Percentiles rank a stretch among this genome's conserved stretches.
These are phyloP conservation scores for Plasmodium blacklocki DNA, from an alignment of 169 alveolate species.

Conservation along the genomic window DNA sequence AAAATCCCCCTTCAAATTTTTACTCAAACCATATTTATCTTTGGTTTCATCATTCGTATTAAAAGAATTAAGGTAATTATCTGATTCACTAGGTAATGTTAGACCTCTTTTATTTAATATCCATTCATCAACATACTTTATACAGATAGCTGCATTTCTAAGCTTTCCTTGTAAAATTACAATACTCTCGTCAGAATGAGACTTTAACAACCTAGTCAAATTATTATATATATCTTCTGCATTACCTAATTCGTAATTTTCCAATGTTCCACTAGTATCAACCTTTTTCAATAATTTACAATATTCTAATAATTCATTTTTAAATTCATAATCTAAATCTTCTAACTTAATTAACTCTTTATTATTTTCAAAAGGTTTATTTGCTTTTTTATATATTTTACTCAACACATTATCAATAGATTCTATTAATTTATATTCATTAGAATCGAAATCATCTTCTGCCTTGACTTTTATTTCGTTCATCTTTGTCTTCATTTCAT, in stretches of 20 bases:
- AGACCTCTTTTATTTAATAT: slow-evolving; percentile 44
- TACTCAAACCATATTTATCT: not conserved
- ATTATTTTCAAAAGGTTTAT: not conserved
- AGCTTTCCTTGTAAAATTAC: slow-evolving; percentile 11
- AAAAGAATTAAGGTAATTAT: not conserved
- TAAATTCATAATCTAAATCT: slow-evolving; percentile 17
- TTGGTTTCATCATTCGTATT: not conserved
- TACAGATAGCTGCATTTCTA: slow-evolving; percentile 61
- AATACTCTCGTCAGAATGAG: slow-evolving; percentile 10
- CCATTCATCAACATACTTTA: slow-evolving; percentile 58
- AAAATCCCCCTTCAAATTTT: not conserved
- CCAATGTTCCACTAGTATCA: slow-evolving; percentile 54
- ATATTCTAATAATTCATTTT: slow-evolving; percentile 18
- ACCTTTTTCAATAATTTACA: slow-evolving; percentile 29
- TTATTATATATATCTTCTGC: slow-evolving; percentile 28
- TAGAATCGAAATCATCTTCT: slow-evolving; percentile 22
- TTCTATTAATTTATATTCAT: slow-evolving; percentile 14
- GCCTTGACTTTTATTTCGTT: not conserved
- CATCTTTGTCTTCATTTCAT: not conserved
- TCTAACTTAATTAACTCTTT: slow-evolving; percentile 11
- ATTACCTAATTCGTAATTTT: slow-evolving; percentile 20
- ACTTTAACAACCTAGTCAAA: slow-evolving; percentile 8
- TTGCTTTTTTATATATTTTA: slow-evolving; percentile 13
- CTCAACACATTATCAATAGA: slow-evolving; percentile 23
- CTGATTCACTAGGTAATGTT: slow-evolving; percentile 4